Percentiles rank a stretch among this genome's conserved stretches.
phyloP scores from a whole-genome alignment of 192 early-diverging fungal genomes.

The Coemansia sp. region DNA sequence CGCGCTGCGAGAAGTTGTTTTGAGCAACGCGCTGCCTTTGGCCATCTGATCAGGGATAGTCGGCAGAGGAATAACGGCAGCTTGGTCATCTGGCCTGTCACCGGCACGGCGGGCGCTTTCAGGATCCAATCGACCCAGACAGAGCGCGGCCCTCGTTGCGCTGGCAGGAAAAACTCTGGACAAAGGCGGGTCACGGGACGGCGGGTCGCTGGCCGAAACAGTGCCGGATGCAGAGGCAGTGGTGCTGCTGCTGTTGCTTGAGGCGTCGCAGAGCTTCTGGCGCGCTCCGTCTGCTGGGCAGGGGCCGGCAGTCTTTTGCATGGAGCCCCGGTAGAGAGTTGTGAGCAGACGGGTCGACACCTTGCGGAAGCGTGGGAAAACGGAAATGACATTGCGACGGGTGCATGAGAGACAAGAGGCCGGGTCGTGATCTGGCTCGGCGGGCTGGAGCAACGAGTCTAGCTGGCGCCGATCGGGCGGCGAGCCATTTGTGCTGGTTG shows the following conservation, averaged over 20 bases:
- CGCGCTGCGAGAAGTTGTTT: slow-evolving; percentile 42
- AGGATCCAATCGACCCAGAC: slow-evolving; percentile 20
- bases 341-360: slow-evolving; percentile 34
- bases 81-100: slow-evolving; percentile 14
- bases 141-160: slow-evolving; percentile 33
- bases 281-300: slow-evolving; percentile 17
- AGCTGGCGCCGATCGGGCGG: slow-evolving; percentile 10
- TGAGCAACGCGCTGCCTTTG: slow-evolving; percentile 46
- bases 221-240: neutral
- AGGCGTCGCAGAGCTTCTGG: slow-evolving; percentile 3
- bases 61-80: slow-evolving; percentile 19
- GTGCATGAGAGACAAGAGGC: slow-evolving; percentile 38
- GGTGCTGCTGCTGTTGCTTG: neutral
- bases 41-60: slow-evolving; percentile 39
- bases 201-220: neutral
- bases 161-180: slow-evolving; percentile 24
- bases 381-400: slow-evolving; percentile 42
- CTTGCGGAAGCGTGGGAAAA: slow-evolving; percentile 44
- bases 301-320: slow-evolving; percentile 16
- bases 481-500: slow-evolving; percentile 16
- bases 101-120: slow-evolving; percentile 7
- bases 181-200: neutral
- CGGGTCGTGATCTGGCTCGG: slow-evolving; percentile 29
- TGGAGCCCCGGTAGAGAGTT: slow-evolving; percentile 25
- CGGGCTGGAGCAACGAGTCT: slow-evolving; percentile 1